These are phyloP conservation scores for Trichomonascaceae sp. DNA, from an alignment of 1,139 yeast genomes.

Conservation along the genomic window DNA sequence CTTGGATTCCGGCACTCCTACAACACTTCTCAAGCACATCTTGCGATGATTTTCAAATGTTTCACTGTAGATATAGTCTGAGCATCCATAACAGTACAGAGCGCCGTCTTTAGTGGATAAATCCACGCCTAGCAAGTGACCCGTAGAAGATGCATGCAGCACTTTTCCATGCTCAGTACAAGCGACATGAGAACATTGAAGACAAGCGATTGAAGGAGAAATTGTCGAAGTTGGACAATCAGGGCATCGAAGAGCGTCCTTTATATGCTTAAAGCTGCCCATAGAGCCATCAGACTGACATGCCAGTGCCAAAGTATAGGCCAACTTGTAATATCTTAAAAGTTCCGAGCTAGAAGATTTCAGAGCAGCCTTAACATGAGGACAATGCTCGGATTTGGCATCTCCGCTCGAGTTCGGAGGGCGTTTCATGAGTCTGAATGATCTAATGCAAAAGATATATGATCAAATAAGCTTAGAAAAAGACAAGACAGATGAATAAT, in stretches of 20 bases:
- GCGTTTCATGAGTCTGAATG: conserved; percentile 1
- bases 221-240: conserved; percentile 2
- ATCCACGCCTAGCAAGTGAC: conserved; percentile 62
- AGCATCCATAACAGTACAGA: conserved; percentile 68
- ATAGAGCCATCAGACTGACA: not conserved
- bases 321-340: not conserved
- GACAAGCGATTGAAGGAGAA: conserved; percentile 44
- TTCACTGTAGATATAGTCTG: conserved; percentile 60
- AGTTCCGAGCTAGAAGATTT: not conserved
- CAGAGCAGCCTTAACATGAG: not conserved
- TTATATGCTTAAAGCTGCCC: not conserved
- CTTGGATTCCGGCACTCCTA: conserved; percentile 1
- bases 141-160: conserved; percentile 52
- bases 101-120: conserved; percentile 22
- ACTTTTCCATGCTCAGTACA: conserved; percentile 59
- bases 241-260: not conserved
- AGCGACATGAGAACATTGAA: conserved; percentile 80
- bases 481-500: not conserved
- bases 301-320: not conserved
- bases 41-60: conserved; percentile 42
- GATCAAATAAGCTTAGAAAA: not conserved
- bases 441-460: not conserved
- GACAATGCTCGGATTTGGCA: conserved; percentile 1
- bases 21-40: conserved; percentile 11
- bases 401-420: not conserved